phyloP scores from a whole-genome alignment of 768 basidiomycete species.

The Tulasnella sp. region DNA sequence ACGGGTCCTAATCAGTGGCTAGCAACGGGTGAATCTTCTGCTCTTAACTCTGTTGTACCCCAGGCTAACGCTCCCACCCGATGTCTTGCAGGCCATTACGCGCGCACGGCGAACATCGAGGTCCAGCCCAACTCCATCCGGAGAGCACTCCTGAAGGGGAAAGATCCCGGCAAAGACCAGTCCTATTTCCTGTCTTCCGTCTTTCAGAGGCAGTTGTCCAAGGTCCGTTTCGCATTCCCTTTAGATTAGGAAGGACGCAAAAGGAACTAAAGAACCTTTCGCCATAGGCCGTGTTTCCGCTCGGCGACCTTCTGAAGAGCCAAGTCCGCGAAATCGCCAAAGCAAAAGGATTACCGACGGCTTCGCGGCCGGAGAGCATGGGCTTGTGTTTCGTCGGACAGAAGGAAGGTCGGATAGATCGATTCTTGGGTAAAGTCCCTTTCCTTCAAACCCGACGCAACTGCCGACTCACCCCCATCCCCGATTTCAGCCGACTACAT shows the following conservation, averaged over 20 bases:
- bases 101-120: constrained; percentile 45
- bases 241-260: neutral
- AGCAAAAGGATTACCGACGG: constrained; percentile 52
- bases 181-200: constrained; percentile 83
- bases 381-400: constrained; percentile 93
- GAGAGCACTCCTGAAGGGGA: constrained; percentile 32
- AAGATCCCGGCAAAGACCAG: constrained; percentile 71
- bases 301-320: constrained; percentile 53
- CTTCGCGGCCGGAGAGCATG: constrained; percentile 74
- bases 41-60: neutral
- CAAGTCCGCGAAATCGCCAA: constrained; percentile 64
- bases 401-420: constrained; percentile 46
- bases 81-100: constrained; percentile 69
- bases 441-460: neutral
- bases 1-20: constrained; percentile 41
- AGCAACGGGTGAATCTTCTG: constrained; percentile 52
- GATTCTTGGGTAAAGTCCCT: constrained; percentile 52
- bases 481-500: constrained; percentile 59
- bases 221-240: neutral
- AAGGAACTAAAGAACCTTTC: neutral
- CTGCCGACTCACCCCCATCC: neutral
- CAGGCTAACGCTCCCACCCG: neutral
- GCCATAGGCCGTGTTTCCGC: constrained; percentile 54
- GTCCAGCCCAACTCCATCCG: neutral
- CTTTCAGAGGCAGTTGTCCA: neutral